These are phyloP conservation scores for Brassica incana DNA, from an alignment of 345 rosid species.

Conservation along the genomic window DNA sequence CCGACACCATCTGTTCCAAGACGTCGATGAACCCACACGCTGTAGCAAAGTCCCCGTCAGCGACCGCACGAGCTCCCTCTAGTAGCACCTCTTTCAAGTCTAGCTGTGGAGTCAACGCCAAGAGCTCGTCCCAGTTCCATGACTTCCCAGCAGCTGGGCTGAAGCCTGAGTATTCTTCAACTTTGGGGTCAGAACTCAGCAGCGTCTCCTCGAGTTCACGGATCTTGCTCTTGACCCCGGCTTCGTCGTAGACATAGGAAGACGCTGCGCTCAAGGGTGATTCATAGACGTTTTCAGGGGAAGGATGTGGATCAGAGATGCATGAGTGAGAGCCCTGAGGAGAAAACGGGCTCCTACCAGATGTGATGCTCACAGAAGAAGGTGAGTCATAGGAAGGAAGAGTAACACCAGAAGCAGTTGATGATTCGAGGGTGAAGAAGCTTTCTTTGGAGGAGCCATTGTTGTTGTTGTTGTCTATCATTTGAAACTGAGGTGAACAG, in stretches of 20 bases:
- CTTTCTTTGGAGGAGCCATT: slow-evolving; percentile 50
- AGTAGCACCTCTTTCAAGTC: slow-evolving; percentile 63
- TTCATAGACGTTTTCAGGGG: slow-evolving; percentile 64
- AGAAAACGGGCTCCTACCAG: slow-evolving; percentile 69
- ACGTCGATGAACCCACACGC: slow-evolving; percentile 60
- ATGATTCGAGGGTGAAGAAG: slow-evolving; percentile 81
- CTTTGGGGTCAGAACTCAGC: slow-evolving; percentile 62
- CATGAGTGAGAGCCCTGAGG: slow-evolving; percentile 83
- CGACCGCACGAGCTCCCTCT: slow-evolving; percentile 65
- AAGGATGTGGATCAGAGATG: slow-evolving; percentile 67
- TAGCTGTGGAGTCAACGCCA: slow-evolving; percentile 56
- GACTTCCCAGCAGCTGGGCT: slow-evolving; percentile 38
- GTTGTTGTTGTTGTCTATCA: slow-evolving; percentile 43
- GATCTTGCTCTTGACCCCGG: slow-evolving; percentile 58
- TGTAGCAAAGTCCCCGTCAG: slow-evolving; percentile 48
- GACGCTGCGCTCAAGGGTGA: slow-evolving; percentile 73
- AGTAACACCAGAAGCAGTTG: slow-evolving; percentile 48
- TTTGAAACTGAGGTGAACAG: slow-evolving; percentile 50
- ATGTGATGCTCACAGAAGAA: slow-evolving; percentile 61
- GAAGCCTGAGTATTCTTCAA: slow-evolving; percentile 49
- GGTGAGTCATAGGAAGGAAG: slow-evolving; percentile 64
- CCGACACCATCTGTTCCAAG: slow-evolving; percentile 87
- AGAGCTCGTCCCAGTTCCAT: slow-evolving; percentile 50
- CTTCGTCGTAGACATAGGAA: slow-evolving; percentile 54
- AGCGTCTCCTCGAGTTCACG: slow-evolving; percentile 66